These are phyloP conservation scores for Erysimum cheiranthoides DNA, from an alignment of 345 rosid species.

Conservation along the genomic window DNA sequence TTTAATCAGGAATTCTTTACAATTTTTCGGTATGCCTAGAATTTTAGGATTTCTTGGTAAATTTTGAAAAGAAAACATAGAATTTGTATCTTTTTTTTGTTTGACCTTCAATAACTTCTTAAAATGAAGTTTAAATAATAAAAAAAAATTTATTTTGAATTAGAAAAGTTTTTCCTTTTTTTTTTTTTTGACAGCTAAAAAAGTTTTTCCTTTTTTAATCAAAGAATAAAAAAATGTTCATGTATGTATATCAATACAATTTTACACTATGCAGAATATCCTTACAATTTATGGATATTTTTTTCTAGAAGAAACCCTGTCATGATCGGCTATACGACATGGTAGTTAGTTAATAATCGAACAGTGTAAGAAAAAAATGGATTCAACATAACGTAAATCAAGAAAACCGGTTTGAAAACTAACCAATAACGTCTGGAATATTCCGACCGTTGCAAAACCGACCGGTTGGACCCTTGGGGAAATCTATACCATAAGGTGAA, in stretches of 20 bases:
- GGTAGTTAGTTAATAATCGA: neutral
- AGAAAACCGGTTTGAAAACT: slow-evolving; percentile 13
- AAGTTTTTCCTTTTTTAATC: neutral
- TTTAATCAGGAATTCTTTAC: neutral
- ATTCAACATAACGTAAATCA: neutral
- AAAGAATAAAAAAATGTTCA: neutral
- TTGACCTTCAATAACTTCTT: neutral
- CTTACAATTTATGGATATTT: neutral
- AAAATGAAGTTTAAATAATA: neutral
- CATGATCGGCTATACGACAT: neutral
- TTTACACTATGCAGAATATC: neutral
- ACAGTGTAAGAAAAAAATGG: neutral
- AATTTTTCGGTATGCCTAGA: neutral
- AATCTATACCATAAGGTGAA: slow-evolving; percentile 68
- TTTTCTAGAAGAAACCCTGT: neutral
- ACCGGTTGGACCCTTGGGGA: slow-evolving; percentile 61
- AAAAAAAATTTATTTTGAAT: neutral
- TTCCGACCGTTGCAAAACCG: slow-evolving; percentile 67
- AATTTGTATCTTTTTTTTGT: neutral
- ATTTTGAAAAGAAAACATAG: neutral
- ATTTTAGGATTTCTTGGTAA: neutral
- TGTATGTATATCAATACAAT: neutral
- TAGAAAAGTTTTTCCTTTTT: no score
- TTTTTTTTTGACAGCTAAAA: no score
- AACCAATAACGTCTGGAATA: slow-evolving; percentile 58